Percentiles rank a stretch among this genome's conserved stretches.
phyloP scores from a whole-genome alignment of 192 early-diverging fungal species.

The Coemansia sp. region DNA sequence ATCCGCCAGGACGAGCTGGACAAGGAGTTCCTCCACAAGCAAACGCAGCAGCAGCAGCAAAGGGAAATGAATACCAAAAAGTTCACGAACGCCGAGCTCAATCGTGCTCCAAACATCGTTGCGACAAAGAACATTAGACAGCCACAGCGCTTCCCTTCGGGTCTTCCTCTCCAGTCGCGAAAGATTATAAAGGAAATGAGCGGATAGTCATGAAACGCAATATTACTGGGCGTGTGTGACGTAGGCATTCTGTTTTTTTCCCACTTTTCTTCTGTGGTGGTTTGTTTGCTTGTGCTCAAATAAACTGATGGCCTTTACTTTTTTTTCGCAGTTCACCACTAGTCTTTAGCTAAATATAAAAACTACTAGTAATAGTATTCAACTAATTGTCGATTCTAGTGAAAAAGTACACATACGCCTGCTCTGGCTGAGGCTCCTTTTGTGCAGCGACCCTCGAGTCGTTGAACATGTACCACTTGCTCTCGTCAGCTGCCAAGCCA shows the following conservation, averaged over 20 bases:
- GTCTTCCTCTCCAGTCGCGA: conserved; percentile 16
- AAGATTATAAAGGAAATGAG: conserved; percentile 34
- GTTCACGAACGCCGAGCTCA: conserved; percentile 25
- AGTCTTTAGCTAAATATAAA: no score
- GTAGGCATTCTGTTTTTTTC: neutral
- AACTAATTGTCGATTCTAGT: conserved; percentile 26
- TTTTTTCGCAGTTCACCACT: neutral
- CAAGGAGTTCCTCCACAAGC: conserved; percentile 25
- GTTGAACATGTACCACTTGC: conserved; percentile 90
- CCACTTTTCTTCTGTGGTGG: no score
- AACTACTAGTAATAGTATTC: neutral
- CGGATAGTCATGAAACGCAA: neutral
- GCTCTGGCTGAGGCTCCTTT: conserved; percentile 61
- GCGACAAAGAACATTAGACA: conserved; percentile 30
- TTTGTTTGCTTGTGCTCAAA: no score
- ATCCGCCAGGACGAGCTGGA: conserved; percentile 29
- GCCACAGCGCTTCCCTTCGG: conserved; percentile 34
- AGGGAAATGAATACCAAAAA: conserved; percentile 9
- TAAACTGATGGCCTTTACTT: neutral
- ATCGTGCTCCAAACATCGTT: conserved; percentile 14
- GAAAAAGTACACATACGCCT: conserved; percentile 76
- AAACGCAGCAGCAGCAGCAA: conserved; percentile 25
- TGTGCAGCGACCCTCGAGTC: conserved; percentile 90
- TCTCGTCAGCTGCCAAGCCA: conserved; percentile 47
- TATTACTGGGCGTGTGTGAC: neutral